Base-by-base conservation (phyloP, 129 eudicot species). In the Smallanthus sonchifolius region DNA sequence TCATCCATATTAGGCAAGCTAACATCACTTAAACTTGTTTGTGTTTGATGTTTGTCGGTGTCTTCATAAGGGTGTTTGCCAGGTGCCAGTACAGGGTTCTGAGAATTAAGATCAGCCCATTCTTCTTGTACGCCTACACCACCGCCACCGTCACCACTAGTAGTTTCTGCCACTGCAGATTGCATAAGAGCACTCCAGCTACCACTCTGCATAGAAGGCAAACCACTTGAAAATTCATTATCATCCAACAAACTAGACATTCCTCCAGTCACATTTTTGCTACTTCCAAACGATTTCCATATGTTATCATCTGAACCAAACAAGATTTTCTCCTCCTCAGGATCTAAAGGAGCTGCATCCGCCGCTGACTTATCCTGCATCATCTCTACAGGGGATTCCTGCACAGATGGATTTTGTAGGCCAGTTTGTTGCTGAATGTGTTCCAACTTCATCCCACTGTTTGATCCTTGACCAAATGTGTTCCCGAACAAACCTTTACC, bases 121-220 rank as follows among this genome's bases (percentile, higher is more conserved):
- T 89, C 90, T 78, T 84, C 96, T 61, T 84, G 92, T 51, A 67
- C 11, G 17, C 86, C 87, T 57, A 65, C 48, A 78, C 48, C 48
- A 37, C 69, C 69, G 8, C 48, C 28, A 62, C 24, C 44, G 4
- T 84, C 90, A 67, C 79, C 75, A 69, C 89, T 89, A 64, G 90
- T 79, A 49, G 96, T 85, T 85, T 93, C 98, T 32, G 89, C 96
- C 49, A 87, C 98, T 66, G 98, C 98, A 64, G 98, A 93, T 82
- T 93, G 98, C 98, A 93, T 93, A 32, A 93, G 91, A 77, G 98
- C 98, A 74, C 98, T 93, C 98, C 98, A 93, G 73, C 86, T 90
- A 69, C 98, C 98, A 76, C 96, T 87, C 70, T 93, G 98, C 55
- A 90, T 10, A 62, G 97, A 92, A 35, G 96, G 86, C 64, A 85